phyloP scores from a whole-genome alignment of 306 rosid species.

The Pueraria montana region DNA sequence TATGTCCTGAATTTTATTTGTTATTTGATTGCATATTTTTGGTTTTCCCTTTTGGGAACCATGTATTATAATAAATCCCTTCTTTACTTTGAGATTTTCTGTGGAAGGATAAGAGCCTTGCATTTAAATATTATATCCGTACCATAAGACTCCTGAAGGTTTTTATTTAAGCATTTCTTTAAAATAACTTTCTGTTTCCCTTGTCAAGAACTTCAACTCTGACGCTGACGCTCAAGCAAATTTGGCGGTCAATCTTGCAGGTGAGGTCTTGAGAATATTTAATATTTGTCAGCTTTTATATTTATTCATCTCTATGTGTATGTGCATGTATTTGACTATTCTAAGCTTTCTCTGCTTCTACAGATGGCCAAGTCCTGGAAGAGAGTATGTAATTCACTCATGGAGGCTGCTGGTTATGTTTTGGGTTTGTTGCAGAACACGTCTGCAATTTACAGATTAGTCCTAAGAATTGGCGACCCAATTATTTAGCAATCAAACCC shows the following conservation, averaged over 20 bases:
- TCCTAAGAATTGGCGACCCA: slow-evolving; percentile 8
- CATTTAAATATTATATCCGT: slow-evolving; percentile 3
- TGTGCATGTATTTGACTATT: slow-evolving; percentile 15
- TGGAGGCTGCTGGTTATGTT: slow-evolving; percentile 38
- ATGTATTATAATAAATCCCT: not conserved
- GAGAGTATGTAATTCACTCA: slow-evolving; percentile 51
- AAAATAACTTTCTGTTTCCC: slow-evolving; percentile 44
- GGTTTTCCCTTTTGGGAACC: slow-evolving; percentile 1
- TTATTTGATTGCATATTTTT: not conserved
- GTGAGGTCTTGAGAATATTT: slow-evolving; percentile 57
- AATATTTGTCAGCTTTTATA: slow-evolving; percentile 16
- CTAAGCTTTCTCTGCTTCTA: slow-evolving; percentile 44
- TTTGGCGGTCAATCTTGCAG: slow-evolving; percentile 77
- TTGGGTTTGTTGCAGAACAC: slow-evolving; percentile 20
- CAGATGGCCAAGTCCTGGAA: slow-evolving; percentile 85
- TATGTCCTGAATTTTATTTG: slow-evolving; percentile 9
- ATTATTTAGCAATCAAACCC: slow-evolving; percentile 12
- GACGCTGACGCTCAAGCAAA: slow-evolving; percentile 97
- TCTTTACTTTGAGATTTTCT: slow-evolving; percentile 19
- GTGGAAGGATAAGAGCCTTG: not conserved
- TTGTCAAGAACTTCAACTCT: slow-evolving; percentile 69
- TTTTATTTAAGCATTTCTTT: not conserved
- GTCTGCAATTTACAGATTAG: slow-evolving; percentile 16
- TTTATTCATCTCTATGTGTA: slow-evolving; percentile 1
- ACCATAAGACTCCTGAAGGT: slow-evolving; percentile 33